Conservation (phyloP, 108 stramenopile genomes). For the Cylindrotheca closterium region DNA sequence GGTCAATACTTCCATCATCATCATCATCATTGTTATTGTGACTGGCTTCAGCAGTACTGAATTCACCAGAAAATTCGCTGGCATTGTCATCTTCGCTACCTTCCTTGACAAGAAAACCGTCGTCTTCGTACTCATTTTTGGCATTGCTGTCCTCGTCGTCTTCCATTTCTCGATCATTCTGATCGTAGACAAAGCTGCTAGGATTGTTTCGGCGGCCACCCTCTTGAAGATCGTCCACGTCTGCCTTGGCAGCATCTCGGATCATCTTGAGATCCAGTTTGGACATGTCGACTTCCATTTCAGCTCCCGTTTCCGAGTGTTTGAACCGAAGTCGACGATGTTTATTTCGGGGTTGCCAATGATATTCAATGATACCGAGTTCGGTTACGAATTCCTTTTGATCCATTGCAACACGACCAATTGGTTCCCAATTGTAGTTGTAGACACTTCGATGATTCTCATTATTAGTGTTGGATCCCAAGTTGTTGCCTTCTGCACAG, state of each 20-base stretch:
- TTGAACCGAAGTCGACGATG: slow-evolving; percentile 28
- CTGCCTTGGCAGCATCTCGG: slow-evolving; percentile 17
- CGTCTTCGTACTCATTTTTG: slow-evolving; percentile 53
- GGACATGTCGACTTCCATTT: slow-evolving; percentile 46
- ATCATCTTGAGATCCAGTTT: neutral
- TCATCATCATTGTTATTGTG: too few species aligned
- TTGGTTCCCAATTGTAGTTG: slow-evolving; percentile 14
- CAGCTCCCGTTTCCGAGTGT: slow-evolving; percentile 53
- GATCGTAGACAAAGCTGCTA: slow-evolving; percentile 4
- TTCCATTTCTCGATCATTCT: slow-evolving; percentile 9
- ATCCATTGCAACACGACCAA: slow-evolving; percentile 5
- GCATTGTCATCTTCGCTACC: slow-evolving; percentile 8
- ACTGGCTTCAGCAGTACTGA: slow-evolving; percentile 9
- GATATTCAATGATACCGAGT: slow-evolving; percentile 1
- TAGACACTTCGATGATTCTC: slow-evolving; percentile 5
- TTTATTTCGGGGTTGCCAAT: slow-evolving; percentile 10
- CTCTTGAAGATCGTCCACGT: slow-evolving; percentile 7
- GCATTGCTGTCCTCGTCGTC: slow-evolving; percentile 44
- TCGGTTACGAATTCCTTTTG: slow-evolving; percentile 22
- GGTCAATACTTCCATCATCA: slow-evolving; percentile 29
- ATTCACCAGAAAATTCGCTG: slow-evolving; percentile 19
- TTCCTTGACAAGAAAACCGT: slow-evolving; percentile 50
- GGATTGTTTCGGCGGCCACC: neutral
- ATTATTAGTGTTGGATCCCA: neutral
- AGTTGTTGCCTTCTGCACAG: neutral